Percentiles rank a stretch among this genome's conserved stretches.
These are phyloP conservation scores for Cryphonectria japonica DNA, from an alignment of 2,329 filamentous ascomycete genomes.

Conservation along the genomic window DNA sequence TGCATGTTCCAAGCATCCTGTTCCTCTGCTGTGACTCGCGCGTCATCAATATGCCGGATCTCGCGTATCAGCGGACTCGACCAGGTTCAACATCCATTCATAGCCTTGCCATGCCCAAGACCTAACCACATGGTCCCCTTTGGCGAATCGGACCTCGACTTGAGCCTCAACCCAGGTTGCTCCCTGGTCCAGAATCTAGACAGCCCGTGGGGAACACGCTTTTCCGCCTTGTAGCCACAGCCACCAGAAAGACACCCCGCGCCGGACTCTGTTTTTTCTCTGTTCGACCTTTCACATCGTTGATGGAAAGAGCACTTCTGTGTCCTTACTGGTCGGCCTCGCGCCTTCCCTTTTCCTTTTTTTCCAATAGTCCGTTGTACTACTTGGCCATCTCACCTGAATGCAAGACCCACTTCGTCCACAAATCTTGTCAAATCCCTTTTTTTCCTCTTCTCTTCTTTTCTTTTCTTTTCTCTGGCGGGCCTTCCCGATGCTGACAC, in stretches of 20 bases:
- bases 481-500: not conserved
- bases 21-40: not conserved
- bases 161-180: not conserved
- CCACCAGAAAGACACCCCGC: not conserved
- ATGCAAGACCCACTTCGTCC: constrained; percentile 9
- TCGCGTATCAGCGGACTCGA: not conserved
- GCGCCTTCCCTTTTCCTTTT: too few species aligned
- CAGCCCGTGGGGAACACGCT: constrained; percentile 3
- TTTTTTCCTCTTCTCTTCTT: not conserved
- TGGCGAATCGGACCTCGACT: not conserved
- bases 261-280: not conserved
- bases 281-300: constrained; percentile 18
- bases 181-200: not conserved
- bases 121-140: not conserved
- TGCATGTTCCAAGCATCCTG: not conserved
- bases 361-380: not conserved
- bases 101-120: not conserved
- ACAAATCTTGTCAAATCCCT: not conserved
- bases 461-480: not conserved
- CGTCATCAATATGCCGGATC: not conserved
- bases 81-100: constrained; percentile 2
- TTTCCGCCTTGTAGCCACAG: constrained; percentile 11
- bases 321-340: constrained; percentile 13
- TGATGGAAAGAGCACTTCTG: not conserved
- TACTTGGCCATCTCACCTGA: constrained; percentile 11